These are phyloP conservation scores for Starmerella tilneyi DNA, from an alignment of 805 yeast genomes.

Conservation along the genomic window DNA sequence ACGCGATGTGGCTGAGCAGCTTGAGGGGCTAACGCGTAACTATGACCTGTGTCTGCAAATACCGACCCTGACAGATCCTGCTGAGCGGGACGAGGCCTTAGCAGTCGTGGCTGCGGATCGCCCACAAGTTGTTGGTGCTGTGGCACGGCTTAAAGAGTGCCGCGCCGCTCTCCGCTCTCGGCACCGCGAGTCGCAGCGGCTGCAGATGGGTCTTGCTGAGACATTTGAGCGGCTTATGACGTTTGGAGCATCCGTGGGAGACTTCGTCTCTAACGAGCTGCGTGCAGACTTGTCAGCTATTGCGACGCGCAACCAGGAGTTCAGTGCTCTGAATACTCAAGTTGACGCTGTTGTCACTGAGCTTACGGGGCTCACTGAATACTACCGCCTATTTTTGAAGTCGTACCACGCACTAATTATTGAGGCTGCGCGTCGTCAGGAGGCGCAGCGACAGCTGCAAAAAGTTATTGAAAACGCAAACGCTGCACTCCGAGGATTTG, in stretches of 20 bases:
- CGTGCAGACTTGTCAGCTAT: conserved; percentile 19
- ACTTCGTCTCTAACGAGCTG: conserved; percentile 22
- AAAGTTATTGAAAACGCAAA: conserved; percentile 37
- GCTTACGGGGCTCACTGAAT: conserved; percentile 36
- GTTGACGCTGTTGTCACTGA: conserved; percentile 30
- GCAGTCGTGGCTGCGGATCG: conserved; percentile 39
- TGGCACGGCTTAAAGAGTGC: conserved; percentile 24
- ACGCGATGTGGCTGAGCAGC: conserved; percentile 55
- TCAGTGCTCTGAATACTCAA: conserved; percentile 18
- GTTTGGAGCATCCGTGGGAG: conserved; percentile 16
- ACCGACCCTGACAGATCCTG: conserved; percentile 31
- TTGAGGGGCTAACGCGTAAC: conserved; percentile 67
- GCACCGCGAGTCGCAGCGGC: conserved; percentile 17
- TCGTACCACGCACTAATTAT: conserved; percentile 44
- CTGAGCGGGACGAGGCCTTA: conserved; percentile 44
- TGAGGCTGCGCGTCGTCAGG: conserved; percentile 45
- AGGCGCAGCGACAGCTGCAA: conserved; percentile 36
- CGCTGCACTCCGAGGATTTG: conserved; percentile 33
- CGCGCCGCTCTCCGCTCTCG: conserved; percentile 9
- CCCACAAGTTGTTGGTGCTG: conserved; percentile 29
- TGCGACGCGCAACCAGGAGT: conserved; percentile 21
- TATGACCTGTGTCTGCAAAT: conserved; percentile 66
- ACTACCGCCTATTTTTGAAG: conserved; percentile 42
- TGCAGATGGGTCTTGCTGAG: conserved; percentile 22
- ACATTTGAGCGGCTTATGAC: conserved; percentile 24